These are phyloP conservation scores for Hymenoscyphus infarciens DNA, from an alignment of 2,329 filamentous ascomycete species.

Conservation along the genomic window DNA sequence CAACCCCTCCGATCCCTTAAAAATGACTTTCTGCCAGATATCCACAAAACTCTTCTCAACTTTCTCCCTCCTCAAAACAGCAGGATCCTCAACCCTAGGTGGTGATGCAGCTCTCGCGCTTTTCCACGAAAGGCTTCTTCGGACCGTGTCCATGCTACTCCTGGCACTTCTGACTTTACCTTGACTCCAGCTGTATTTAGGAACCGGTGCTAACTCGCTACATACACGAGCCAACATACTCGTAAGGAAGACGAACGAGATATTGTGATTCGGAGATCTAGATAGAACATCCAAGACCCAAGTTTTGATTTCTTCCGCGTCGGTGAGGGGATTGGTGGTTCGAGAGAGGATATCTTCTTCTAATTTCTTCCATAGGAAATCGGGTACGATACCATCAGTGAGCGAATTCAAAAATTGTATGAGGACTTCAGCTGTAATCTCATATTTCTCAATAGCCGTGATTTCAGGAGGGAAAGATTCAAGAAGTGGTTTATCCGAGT, in stretches of 20 bases:
- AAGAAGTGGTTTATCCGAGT: conserved; percentile 61
- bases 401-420: conserved; percentile 72
- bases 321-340: conserved; percentile 42
- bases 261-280: conserved; percentile 72
- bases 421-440: conserved; percentile 68
- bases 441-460: conserved; percentile 64
- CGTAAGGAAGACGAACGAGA: conserved; percentile 83
- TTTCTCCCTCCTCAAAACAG: conserved; percentile 51
- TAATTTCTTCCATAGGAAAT: conserved; percentile 65
- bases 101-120: conserved; percentile 23
- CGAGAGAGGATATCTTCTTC: conserved; percentile 50
- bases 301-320: conserved; percentile 53
- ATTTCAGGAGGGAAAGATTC: conserved; percentile 61
- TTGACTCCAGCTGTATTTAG: conserved; percentile 23
- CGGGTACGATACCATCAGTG: conserved; percentile 73
- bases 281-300: conserved; percentile 72
- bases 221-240: conserved; percentile 65
- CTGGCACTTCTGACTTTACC: conserved; percentile 18
- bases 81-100: conserved; percentile 41
- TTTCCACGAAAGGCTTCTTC: conserved; percentile 32
- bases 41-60: conserved; percentile 61
- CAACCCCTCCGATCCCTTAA: conserved; percentile 45
- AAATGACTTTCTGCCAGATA: conserved; percentile 61
- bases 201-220: conserved; percentile 48
- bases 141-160: conserved; percentile 26